Conservation (phyloP, 2,329 filamentous ascomycete genomes). For the Aspergillus terreus region DNA sequence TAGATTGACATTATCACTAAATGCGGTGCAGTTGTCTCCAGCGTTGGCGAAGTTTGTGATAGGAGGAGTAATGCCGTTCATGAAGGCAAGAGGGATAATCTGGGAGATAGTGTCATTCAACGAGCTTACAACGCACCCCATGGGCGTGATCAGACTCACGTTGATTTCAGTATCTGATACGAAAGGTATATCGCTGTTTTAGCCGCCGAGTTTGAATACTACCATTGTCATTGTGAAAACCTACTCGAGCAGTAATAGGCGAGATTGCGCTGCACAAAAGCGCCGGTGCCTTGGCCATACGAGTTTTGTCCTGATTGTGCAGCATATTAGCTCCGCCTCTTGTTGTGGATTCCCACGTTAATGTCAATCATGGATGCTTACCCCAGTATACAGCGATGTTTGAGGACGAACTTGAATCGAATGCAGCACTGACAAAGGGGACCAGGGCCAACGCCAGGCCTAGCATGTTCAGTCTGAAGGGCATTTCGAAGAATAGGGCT, state of each 20-base stretch:
- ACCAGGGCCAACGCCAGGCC: neutral
- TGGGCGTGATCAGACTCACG: conserved; percentile 7
- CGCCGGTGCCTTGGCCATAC: conserved; percentile 36
- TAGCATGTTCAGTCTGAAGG: neutral
- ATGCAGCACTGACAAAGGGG: neutral
- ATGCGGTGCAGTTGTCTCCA: conserved; percentile 57
- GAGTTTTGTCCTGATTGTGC: conserved; percentile 58
- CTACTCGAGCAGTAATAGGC: conserved; percentile 58
- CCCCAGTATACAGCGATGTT: conserved; percentile 68
- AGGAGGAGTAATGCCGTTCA: conserved; percentile 54
- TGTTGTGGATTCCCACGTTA: neutral
- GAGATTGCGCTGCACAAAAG: conserved; percentile 52
- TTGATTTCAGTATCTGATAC: conserved; percentile 24
- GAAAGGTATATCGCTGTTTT: neutral
- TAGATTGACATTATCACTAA: conserved; percentile 50
- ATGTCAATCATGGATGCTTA: conserved; percentile 9
- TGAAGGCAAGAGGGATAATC: conserved; percentile 63
- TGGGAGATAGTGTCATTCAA: conserved; percentile 19
- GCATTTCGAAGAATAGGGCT: neutral
- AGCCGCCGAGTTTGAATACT: neutral
- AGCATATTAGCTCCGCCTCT: neutral
- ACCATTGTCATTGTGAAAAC: conserved; percentile 20
- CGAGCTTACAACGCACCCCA: neutral
- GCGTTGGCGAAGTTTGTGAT: conserved; percentile 63
- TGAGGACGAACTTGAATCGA: neutral